These are phyloP conservation scores for Aspergillus pseudoviridinutans DNA, from an alignment of 2,329 filamentous ascomycete species.

Conservation along the genomic window DNA sequence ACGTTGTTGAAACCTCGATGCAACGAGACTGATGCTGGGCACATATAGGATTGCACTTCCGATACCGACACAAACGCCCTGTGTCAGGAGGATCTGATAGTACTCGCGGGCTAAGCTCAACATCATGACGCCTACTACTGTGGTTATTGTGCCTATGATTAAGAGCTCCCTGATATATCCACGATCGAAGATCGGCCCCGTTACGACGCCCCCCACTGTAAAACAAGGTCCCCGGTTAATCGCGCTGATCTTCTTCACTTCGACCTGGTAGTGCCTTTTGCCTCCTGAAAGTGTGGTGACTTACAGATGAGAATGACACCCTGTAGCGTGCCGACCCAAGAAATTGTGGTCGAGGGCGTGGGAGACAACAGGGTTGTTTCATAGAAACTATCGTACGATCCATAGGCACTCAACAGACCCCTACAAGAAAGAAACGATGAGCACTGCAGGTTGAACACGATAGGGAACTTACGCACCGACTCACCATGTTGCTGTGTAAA, in stretches of 20 bases:
- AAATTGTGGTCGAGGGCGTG: constrained; percentile 1
- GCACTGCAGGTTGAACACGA: background rate
- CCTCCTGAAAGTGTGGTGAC: background rate
- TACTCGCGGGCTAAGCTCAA: background rate
- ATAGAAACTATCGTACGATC: constrained; percentile 7
- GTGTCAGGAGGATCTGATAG: constrained; percentile 1
- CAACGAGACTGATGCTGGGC: constrained; percentile 2
- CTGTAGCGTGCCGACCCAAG: constrained; percentile 4
- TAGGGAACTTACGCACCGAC: background rate
- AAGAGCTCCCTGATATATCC: constrained; percentile 2
- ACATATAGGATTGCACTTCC: constrained; percentile 4
- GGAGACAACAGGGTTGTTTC: constrained; percentile 4
- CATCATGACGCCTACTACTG: constrained; percentile 5
- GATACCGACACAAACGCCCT: background rate
- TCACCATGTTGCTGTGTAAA: constrained; percentile 7
- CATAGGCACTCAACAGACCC: constrained; percentile 7
- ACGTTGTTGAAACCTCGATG: constrained; percentile 1
- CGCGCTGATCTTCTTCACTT: background rate
- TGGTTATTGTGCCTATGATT: background rate
- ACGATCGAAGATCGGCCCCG: constrained; percentile 3
- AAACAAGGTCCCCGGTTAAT: background rate
- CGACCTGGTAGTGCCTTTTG: background rate
- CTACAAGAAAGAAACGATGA: background rate
- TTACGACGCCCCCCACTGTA: constrained; percentile 1
- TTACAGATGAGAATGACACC: constrained; percentile 4